Evolutionary conservation across 2,329 filamentous ascomycete species (phyloP).

Genomic region (Hymenotorrendiella dingleyae): DNA sequence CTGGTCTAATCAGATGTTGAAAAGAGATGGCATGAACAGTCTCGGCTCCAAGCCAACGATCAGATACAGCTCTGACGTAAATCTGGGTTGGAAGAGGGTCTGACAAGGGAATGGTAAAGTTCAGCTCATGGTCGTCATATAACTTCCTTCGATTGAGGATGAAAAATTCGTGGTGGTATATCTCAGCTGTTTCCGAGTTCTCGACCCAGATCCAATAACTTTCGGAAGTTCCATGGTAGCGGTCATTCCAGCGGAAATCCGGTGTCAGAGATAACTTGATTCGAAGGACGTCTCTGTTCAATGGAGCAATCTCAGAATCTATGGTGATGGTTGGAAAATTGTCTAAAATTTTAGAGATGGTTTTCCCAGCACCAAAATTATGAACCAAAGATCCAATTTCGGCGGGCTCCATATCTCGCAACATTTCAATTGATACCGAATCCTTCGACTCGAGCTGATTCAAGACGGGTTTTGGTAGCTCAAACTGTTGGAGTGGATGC

Average conservation of each 20-base stretch:
- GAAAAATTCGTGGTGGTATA: conserved; percentile 97
- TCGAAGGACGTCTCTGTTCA: conserved; percentile 91
- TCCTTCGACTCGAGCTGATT: conserved; percentile 81
- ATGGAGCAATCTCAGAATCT: conserved; percentile 88
- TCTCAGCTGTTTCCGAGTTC: conserved; percentile 94
- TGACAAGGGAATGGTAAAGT: conserved; percentile 92
- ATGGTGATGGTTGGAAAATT: conserved; percentile 90
- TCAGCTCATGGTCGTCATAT: conserved; percentile 93
- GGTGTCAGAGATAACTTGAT: conserved; percentile 81
- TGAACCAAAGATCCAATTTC: conserved; percentile 91
- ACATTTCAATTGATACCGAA: conserved; percentile 66
- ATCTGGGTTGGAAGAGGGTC: conserved; percentile 94
- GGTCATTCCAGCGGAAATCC: conserved; percentile 92
- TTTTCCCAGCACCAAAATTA: conserved; percentile 80
- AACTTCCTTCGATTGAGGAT: conserved; percentile 86
- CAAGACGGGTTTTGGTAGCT: conserved; percentile 76
- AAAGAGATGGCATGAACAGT: conserved; percentile 94
- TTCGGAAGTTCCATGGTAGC: conserved; percentile 87
- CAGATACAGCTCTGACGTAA: conserved; percentile 89
- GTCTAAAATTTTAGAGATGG: conserved; percentile 72
- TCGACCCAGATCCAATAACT: conserved; percentile 99
- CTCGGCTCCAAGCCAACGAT: conserved; percentile 94
- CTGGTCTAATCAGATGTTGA: conserved; percentile 93
- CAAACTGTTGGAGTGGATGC: conserved; percentile 92
- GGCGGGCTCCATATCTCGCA: conserved; percentile 87